Conservation (phyloP, 2,329 filamentous ascomycete genomes). For the Rhynchosporium graminicola region DNA sequence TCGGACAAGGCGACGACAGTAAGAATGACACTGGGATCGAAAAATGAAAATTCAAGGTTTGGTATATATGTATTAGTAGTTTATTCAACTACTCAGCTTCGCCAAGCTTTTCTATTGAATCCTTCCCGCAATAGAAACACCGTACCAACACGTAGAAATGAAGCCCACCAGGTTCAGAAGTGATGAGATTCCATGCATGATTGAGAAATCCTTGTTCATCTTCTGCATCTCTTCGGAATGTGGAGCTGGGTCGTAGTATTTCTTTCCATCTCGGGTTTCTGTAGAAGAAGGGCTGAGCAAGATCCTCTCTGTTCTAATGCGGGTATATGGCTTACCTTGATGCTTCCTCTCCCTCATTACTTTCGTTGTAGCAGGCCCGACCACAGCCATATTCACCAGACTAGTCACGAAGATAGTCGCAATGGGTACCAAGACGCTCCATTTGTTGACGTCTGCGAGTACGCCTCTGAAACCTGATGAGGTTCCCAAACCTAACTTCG, state of each 20-base stretch:
- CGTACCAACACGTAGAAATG: constrained; percentile 73
- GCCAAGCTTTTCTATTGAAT: constrained; percentile 27
- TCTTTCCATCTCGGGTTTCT: constrained; percentile 89
- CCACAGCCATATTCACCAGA: constrained; percentile 66
- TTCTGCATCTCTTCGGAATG: constrained; percentile 82
- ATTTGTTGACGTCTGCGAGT: constrained; percentile 60
- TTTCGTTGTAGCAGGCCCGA: constrained; percentile 75
- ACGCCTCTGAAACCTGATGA: constrained; percentile 55
- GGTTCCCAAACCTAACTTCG: constrained; percentile 38
- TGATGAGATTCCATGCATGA: constrained; percentile 79
- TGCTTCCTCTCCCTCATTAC: constrained; percentile 74
- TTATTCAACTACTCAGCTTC: too few relatives aligned
- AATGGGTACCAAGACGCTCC: constrained; percentile 68
- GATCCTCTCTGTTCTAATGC: background rate
- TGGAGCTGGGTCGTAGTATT: constrained; percentile 74
- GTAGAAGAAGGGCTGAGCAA: constrained; percentile 10
- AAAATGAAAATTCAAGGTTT: too few relatives aligned
- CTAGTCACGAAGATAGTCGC: constrained; percentile 70
- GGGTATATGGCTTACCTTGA: constrained; percentile 63
- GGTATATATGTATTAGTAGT: too few relatives aligned
- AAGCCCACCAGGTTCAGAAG: constrained; percentile 75
- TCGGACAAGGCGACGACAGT: too few relatives aligned
- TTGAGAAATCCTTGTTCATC: constrained; percentile 76
- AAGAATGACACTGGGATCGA: too few relatives aligned
- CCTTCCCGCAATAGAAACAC: constrained; percentile 59